A percentile compares a stretch with the other conserved stretches of the same genome.
phyloP scores from a whole-genome alignment of 495 filamentous ascomycete species.

The Penicillium roqueforti region DNA sequence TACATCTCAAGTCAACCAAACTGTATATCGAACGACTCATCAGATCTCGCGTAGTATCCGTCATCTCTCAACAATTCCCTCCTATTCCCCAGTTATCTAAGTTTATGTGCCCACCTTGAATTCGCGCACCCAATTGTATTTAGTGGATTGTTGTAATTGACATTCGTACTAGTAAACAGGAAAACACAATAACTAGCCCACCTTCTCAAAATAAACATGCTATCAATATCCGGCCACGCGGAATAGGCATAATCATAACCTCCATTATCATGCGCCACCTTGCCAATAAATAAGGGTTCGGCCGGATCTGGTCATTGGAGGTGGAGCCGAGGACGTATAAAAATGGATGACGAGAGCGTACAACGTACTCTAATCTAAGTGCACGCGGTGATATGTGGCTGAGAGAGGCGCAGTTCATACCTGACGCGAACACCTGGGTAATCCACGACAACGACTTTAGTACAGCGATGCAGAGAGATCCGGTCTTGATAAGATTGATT shows the following conservation, averaged over 20 bases:
- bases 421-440: neutral
- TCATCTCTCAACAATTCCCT: neutral
- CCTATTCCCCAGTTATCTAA: neutral
- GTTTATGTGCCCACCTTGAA: neutral
- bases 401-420: neutral
- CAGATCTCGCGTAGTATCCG: neutral
- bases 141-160: neutral
- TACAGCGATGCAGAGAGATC: neutral
- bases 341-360: neutral
- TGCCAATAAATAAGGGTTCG: neutral
- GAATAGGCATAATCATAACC: neutral
- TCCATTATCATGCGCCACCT: neutral
- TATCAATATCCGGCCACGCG: neutral
- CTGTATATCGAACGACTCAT: neutral
- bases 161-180: neutral
- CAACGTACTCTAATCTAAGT: neutral
- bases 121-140: neutral
- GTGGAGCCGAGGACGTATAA: neutral
- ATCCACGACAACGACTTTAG: neutral
- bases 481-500: neutral
- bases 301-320: conserved; percentile 1
- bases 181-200: neutral
- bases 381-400: neutral
- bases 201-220: neutral
- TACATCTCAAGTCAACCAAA: neutral